These are phyloP conservation scores for Fusarium pseudocircinatum DNA, from an alignment of 2,329 filamentous ascomycete genomes.

Conservation along the genomic window DNA sequence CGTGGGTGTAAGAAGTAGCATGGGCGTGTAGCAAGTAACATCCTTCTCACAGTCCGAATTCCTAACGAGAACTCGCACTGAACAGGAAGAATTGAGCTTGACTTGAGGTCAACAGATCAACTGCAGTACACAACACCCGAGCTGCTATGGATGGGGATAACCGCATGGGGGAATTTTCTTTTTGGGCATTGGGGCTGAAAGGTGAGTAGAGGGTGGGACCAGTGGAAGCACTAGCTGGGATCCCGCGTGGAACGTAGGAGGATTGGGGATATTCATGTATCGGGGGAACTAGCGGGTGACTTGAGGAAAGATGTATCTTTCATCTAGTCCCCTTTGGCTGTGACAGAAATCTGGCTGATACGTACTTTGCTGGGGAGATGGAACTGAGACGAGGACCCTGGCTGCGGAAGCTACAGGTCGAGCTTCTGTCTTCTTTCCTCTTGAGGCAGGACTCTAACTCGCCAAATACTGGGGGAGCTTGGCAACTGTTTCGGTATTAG, in stretches of 20 bases:
- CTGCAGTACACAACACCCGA: slow-evolving; percentile 1
- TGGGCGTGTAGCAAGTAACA: slow-evolving; percentile 5
- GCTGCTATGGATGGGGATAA: slow-evolving; percentile 35
- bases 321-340: background rate
- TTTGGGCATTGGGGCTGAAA: slow-evolving; percentile 41
- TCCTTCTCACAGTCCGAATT: background rate
- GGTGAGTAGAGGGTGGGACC: slow-evolving; percentile 29
- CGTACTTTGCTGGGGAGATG: slow-evolving; percentile 30
- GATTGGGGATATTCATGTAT: slow-evolving; percentile 39
- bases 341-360: slow-evolving; percentile 17
- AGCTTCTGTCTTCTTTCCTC: slow-evolving; percentile 37
- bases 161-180: slow-evolving; percentile 35
- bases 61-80: background rate
- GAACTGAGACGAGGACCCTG: slow-evolving; percentile 18
- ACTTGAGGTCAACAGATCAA: slow-evolving; percentile 23
- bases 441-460: slow-evolving; percentile 31
- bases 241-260: slow-evolving; percentile 37
- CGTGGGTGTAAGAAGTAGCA: background rate
- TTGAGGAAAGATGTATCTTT: slow-evolving; percentile 1
- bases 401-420: slow-evolving; percentile 33
- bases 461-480: slow-evolving; percentile 27
- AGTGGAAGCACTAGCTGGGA: slow-evolving; percentile 23
- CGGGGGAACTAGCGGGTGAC: slow-evolving; percentile 22
- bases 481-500: slow-evolving; percentile 20
- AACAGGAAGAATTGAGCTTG: background rate